Evolutionary conservation across 2,329 filamentous ascomycete genomes (phyloP).

Genomic region (Fusarium praegraminearum): DNA sequence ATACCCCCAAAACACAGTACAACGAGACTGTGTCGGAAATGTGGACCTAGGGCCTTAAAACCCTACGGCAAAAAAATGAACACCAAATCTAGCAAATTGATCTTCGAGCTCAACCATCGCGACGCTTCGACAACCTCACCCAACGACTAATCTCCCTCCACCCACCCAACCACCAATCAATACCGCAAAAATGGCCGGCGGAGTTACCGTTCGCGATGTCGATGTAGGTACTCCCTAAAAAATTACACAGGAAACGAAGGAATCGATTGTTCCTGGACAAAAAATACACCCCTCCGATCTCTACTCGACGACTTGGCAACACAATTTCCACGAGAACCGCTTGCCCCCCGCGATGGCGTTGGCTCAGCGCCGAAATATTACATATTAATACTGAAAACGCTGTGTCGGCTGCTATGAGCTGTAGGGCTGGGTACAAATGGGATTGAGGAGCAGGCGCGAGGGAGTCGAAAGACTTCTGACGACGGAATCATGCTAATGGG

Average conservation of each 20-base stretch:
- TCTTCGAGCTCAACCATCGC: constrained; percentile 40
- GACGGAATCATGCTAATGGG: constrained; percentile 80
- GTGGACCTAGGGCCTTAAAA: constrained; percentile 50
- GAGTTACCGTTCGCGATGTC: constrained; percentile 86
- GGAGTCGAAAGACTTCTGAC: constrained; percentile 78
- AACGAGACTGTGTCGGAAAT: neutral
- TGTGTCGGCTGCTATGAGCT: constrained; percentile 37
- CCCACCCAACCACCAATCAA: constrained; percentile 48
- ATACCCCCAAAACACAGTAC: accelerated
- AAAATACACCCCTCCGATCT: constrained; percentile 12
- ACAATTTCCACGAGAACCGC: constrained; percentile 47
- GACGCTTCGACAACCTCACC: constrained; percentile 50
- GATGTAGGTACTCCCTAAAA: constrained; percentile 72
- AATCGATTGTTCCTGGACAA: constrained; percentile 17
- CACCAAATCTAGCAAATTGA: constrained; percentile 38
- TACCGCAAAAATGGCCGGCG: constrained; percentile 81
- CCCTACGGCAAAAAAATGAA: constrained; percentile 48
- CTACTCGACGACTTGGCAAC: constrained; percentile 47
- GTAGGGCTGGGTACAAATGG: constrained; percentile 45
- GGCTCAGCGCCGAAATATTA: constrained; percentile 35
- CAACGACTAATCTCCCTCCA: constrained; percentile 48
- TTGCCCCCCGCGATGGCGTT: constrained; percentile 40
- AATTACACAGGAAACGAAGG: constrained; percentile 26
- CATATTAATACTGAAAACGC: constrained; percentile 31
- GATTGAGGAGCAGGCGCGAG: constrained; percentile 74